A percentile compares a stretch with the other conserved stretches of the same genome.
phyloP scores from a whole-genome alignment of 805 yeast genomes.

The Kodamaea jinghongensis region DNA sequence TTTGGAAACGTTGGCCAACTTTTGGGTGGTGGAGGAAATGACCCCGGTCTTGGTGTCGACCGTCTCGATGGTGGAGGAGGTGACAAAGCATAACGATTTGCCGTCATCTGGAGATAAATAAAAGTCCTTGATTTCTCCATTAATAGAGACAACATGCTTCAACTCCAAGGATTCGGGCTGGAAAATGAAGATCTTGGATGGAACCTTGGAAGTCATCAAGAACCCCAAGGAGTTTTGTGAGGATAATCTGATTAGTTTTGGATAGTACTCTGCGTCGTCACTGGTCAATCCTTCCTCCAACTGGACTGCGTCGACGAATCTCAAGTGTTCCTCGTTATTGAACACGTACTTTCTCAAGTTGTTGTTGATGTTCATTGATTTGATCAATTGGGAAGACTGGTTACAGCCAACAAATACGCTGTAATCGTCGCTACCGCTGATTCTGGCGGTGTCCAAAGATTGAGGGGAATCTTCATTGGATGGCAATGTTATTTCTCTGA shows the following conservation, averaged over 20 bases:
- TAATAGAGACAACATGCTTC: conserved; percentile 50
- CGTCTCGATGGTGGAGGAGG: conserved; percentile 50
- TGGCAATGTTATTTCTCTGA: conserved; percentile 59
- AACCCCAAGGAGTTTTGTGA: conserved; percentile 63
- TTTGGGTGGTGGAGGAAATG: conserved; percentile 24
- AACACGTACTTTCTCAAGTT: conserved; percentile 68
- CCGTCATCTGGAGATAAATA: conserved; percentile 63
- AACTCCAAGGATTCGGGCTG: conserved; percentile 54
- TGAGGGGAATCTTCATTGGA: conserved; percentile 85
- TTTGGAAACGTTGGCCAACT: conserved; percentile 17
- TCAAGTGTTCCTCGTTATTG: conserved; percentile 55
- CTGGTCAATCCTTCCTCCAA: conserved; percentile 43
- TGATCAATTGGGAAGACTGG: conserved; percentile 56
- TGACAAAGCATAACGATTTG: conserved; percentile 59
- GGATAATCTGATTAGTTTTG: conserved; percentile 58
- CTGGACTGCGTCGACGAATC: conserved; percentile 60
- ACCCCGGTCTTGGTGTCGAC: conserved; percentile 49
- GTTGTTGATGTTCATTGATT: conserved; percentile 57
- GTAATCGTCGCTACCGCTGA: conserved; percentile 26
- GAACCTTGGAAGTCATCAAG: conserved; percentile 63
- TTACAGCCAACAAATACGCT: conserved; percentile 73
- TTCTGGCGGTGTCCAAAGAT: conserved; percentile 55
- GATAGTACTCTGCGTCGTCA: conserved; percentile 50
- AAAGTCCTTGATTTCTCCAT: conserved; percentile 58
- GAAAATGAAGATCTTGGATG: conserved; percentile 62